phyloP scores from a whole-genome alignment of 371 early-diverging fungal genomes.

The Coemansia sp. region DNA sequence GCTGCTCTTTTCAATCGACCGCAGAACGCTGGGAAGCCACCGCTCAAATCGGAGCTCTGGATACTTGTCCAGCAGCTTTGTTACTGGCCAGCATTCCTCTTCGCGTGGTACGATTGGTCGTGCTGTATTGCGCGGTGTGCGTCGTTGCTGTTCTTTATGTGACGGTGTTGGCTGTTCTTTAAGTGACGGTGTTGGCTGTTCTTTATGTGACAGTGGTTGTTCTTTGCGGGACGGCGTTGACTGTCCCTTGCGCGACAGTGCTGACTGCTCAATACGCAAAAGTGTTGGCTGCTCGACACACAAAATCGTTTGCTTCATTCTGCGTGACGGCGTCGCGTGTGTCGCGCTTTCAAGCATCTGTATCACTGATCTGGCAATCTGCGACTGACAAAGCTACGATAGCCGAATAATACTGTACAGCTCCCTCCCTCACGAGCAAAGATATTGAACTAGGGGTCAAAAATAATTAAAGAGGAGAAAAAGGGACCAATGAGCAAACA shows the following conservation, averaged over 20 bases:
- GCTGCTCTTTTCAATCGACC: slow-evolving; percentile 13
- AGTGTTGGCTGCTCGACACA: neutral
- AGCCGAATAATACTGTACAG: neutral
- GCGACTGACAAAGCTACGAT: neutral
- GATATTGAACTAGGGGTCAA: neutral
- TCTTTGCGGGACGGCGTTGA: neutral
- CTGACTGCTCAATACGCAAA: neutral
- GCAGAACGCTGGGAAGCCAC: slow-evolving; percentile 36
- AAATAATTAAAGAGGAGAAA: neutral
- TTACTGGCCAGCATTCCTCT: slow-evolving; percentile 43
- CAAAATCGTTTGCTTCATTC: neutral
- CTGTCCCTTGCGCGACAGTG: neutral
- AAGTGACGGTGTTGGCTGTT: neutral
- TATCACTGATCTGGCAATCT: neutral
- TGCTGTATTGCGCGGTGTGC: slow-evolving; percentile 23
- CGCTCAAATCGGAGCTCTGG: slow-evolving; percentile 46
- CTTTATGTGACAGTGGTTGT: neutral
- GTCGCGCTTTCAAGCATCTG: neutral
- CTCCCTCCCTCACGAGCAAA: neutral
- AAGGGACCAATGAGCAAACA: neutral
- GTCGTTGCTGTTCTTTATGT: slow-evolving; percentile 6
- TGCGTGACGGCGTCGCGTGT: neutral
- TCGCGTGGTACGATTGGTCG: slow-evolving; percentile 26
- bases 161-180: neutral
- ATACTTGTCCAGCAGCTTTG: slow-evolving; percentile 30